Conservation (phyloP, 768 basidiomycete species). For the Tylopilus vinaceipallidus region DNA sequence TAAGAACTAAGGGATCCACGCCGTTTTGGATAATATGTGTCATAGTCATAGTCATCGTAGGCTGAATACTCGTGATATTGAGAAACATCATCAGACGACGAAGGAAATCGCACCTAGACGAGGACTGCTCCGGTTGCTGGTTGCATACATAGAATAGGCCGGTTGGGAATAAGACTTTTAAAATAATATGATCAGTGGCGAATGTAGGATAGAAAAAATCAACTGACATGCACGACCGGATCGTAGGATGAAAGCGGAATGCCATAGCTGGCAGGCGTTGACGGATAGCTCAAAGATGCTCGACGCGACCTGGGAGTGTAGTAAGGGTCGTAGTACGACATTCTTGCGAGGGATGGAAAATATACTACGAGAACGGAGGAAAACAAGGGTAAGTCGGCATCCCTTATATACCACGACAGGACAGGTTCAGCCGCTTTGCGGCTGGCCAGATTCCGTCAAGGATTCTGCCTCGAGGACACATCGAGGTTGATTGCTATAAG, state of each 20-base stretch:
- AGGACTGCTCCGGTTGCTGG: conserved; percentile 38
- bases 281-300: conserved; percentile 34
- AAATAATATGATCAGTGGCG: no score
- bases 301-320: conserved; percentile 33
- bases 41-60: conserved; percentile 52
- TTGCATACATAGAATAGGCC: conserved; percentile 47
- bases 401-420: conserved; percentile 28
- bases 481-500: conserved; percentile 18
- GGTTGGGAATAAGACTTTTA: conserved; percentile 40
- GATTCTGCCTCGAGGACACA: conserved; percentile 30
- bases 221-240: conserved; percentile 39
- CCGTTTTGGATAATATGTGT: conserved; percentile 44
- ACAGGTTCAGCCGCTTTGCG: conserved; percentile 10
- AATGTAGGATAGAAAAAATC: not conserved
- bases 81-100: not conserved
- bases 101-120: conserved; percentile 38
- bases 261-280: conserved; percentile 19
- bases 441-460: conserved; percentile 27
- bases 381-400: not conserved
- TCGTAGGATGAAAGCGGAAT: conserved; percentile 39
- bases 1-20: conserved; percentile 19
- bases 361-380: conserved; percentile 4
- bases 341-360: conserved; percentile 20
- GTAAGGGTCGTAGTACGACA: conserved; percentile 47
- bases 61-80: conserved; percentile 30